These are phyloP conservation scores for Phytophthora kernoviae DNA, from an alignment of 352 stramenopile genomes.

Conservation along the genomic window DNA sequence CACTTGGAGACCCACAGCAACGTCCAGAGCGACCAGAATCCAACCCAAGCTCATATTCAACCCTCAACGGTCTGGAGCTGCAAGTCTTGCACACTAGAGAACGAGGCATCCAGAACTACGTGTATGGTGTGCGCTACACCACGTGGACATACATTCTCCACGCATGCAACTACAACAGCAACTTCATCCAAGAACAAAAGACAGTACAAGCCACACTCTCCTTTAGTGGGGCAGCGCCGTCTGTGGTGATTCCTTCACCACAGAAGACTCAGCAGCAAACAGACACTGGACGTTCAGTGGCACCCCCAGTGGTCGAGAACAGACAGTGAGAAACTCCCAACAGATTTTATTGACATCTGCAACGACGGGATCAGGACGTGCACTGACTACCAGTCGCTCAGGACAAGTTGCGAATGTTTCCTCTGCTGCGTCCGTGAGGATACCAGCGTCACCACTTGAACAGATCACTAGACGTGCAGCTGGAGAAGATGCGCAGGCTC, in stretches of 20 bases:
- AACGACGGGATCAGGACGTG: constrained; percentile 6
- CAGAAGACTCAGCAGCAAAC: constrained; percentile 3
- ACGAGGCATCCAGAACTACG: constrained; percentile 31
- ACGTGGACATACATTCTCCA: constrained; percentile 39
- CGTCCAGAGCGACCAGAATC: background rate
- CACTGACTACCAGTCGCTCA: constrained; percentile 20
- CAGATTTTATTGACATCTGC: constrained; percentile 6
- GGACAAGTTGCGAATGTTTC: background rate
- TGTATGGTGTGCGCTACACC: constrained; percentile 67
- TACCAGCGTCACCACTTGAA: constrained; percentile 7
- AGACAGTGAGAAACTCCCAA: constrained; percentile 15
- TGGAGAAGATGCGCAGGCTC: constrained; percentile 62
- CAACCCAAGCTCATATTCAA: constrained; percentile 5
- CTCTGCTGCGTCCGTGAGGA: background rate
- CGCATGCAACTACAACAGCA: background rate
- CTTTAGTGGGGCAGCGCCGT: constrained; percentile 38
- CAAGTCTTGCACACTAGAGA: constrained; percentile 69
- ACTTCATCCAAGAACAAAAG: constrained; percentile 25
- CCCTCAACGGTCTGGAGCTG: constrained; percentile 37
- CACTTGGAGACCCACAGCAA: constrained; percentile 30
- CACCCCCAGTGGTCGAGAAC: background rate
- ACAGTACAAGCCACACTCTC: constrained; percentile 69
- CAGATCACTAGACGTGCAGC: constrained; percentile 24
- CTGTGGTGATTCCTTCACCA: background rate
- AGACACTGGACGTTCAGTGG: constrained; percentile 3